Conservation (phyloP, 305 asterid genomes). For the Solanum aculeatissimum region DNA sequence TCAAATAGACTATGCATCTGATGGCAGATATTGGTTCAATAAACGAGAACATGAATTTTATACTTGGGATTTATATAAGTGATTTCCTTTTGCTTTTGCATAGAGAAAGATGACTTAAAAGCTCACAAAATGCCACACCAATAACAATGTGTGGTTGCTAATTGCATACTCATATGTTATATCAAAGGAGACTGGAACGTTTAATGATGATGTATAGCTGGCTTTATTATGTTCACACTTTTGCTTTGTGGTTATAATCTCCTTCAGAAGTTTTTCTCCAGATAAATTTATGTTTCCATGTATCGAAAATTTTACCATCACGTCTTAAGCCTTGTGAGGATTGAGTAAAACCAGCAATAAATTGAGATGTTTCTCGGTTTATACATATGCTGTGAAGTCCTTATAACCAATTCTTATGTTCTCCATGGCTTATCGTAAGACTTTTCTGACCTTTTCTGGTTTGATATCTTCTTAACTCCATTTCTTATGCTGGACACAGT, state of each 20-base stretch:
- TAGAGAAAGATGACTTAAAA: neutral
- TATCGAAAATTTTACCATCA: neutral
- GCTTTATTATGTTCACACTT: neutral
- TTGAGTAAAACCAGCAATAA: neutral
- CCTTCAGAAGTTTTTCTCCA: neutral
- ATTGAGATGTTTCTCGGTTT: neutral
- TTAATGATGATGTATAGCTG: neutral
- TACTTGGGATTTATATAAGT: neutral
- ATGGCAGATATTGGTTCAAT: neutral
- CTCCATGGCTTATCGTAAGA: neutral
- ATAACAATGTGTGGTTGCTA: neutral
- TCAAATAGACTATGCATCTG: neutral
- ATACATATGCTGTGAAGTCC: neutral
- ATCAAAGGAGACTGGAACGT: neutral
- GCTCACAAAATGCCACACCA: neutral
- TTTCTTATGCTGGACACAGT: conserved; percentile 38
- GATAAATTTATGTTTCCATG: neutral
- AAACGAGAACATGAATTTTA: neutral
- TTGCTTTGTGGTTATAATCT: neutral
- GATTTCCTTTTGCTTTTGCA: neutral
- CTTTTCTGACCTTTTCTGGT: neutral
- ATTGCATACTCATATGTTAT: neutral
- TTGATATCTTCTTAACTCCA: neutral
- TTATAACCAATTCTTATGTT: neutral
- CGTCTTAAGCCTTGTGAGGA: neutral